Percentiles rank a stretch among this genome's conserved stretches.
Conservation (phyloP, 352 stramenopile genomes). For the Globisporangium paroecandrum region DNA sequence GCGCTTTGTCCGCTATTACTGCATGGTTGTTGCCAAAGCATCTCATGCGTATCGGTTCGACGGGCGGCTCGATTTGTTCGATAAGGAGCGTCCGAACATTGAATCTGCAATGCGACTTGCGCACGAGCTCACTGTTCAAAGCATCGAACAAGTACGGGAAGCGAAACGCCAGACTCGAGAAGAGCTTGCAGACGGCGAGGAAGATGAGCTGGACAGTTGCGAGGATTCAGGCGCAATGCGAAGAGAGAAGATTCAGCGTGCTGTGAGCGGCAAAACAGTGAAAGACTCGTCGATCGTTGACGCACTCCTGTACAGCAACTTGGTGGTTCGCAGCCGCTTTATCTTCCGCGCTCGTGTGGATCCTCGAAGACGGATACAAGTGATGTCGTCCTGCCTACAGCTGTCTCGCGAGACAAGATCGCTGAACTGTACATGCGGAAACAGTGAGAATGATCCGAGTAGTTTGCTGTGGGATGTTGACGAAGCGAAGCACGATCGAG, state of each 20-base stretch:
- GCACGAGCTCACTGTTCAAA: conserved; percentile 69
- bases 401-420: conserved; percentile 63
- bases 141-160: conserved; percentile 68
- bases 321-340: conserved; percentile 75
- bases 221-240: conserved; percentile 16
- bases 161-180: conserved; percentile 36
- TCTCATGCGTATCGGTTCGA: conserved; percentile 77
- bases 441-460: conserved; percentile 67
- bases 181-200: conserved; percentile 27
- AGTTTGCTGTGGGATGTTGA: conserved; percentile 69
- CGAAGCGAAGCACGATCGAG: conserved; percentile 68
- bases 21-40: conserved; percentile 69
- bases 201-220: conserved; percentile 19
- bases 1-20: conserved; percentile 86
- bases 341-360: conserved; percentile 79
- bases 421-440: conserved; percentile 66
- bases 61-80: conserved; percentile 63
- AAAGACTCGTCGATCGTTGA: conserved; percentile 74
- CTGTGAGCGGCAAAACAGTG: conserved; percentile 20
- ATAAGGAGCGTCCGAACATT: conserved; percentile 80
- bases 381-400: conserved; percentile 69
- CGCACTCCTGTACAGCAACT: conserved; percentile 71
- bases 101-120: conserved; percentile 76
- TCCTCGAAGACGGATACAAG: conserved; percentile 59
- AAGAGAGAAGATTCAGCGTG: conserved; percentile 19